Percentiles rank a stretch among this genome's conserved stretches.
These are phyloP conservation scores for Incumbomyces lentus DNA, from an alignment of 2,329 filamentous ascomycete genomes.

Conservation along the genomic window DNA sequence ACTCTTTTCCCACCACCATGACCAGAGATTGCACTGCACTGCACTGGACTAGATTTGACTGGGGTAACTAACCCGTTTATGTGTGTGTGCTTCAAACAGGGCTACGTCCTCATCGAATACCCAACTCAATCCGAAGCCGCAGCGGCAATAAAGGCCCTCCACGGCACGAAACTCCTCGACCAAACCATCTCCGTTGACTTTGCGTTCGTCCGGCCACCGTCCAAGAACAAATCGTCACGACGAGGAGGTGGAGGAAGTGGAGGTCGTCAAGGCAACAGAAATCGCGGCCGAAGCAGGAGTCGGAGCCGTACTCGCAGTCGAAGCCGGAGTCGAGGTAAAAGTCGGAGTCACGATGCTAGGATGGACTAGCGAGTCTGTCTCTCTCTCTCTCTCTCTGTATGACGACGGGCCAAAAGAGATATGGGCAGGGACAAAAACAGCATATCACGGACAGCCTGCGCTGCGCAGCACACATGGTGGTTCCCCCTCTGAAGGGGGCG, in stretches of 20 bases:
- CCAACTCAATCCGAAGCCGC: constrained; percentile 53
- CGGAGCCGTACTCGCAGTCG: constrained; percentile 26
- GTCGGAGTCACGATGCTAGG: constrained; percentile 2
- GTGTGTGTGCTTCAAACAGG: constrained; percentile 32
- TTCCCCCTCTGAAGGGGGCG: too few relatives aligned
- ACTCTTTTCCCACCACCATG: too few relatives aligned
- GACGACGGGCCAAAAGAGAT: too few relatives aligned
- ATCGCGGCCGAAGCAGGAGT: constrained; percentile 33
- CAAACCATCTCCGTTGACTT: constrained; percentile 57
- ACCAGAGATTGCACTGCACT: too few relatives aligned
- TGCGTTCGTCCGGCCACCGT: constrained; percentile 55
- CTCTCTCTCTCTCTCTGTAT: too few relatives aligned
- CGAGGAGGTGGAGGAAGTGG: constrained; percentile 30
- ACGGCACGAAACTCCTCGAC: constrained; percentile 52
- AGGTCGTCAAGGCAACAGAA: constrained; percentile 35
- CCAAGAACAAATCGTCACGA: constrained; percentile 36
- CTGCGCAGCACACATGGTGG: too few relatives aligned
- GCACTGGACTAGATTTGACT: too few relatives aligned
- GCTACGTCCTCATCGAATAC: constrained; percentile 58
- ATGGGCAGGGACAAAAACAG: too few relatives aligned
- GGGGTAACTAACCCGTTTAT: too few relatives aligned
- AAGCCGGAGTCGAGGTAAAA: constrained; percentile 1
- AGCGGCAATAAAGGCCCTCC: constrained; percentile 51
- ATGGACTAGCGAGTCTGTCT: constrained; percentile 1
- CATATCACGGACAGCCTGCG: too few relatives aligned